phyloP scores from a whole-genome alignment of 176 grass and related monocot genomes.

The Leersia perrieri region DNA sequence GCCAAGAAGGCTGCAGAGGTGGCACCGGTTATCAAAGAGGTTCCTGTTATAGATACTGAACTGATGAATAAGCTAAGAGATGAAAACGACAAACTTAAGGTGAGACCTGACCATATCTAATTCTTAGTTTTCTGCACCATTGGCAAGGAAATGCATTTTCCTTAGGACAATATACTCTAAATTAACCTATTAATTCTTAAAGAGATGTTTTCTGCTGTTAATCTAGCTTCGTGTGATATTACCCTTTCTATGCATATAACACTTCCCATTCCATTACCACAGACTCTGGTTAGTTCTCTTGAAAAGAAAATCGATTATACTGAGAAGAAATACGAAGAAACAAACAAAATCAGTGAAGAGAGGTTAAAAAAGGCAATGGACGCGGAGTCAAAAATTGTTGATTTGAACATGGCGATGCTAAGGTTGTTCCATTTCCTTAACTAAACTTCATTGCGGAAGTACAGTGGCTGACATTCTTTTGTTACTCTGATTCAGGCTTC shows the following conservation, averaged over 20 bases:
- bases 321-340: slow-evolving; percentile 94
- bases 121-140: background rate
- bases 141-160: background rate
- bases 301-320: slow-evolving; percentile 90
- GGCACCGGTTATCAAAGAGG: slow-evolving; percentile 88
- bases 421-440: slow-evolving; percentile 58
- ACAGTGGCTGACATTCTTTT: background rate
- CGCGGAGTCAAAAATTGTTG: slow-evolving; percentile 72
- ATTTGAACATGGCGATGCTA: slow-evolving; percentile 78
- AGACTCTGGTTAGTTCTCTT: slow-evolving; percentile 86
- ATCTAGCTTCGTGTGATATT: slow-evolving; percentile 2
- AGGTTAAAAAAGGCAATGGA: slow-evolving; percentile 78
- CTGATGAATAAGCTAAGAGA: slow-evolving; percentile 83
- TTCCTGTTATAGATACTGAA: slow-evolving; percentile 79
- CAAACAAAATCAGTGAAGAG: slow-evolving; percentile 88
- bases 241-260: slow-evolving; percentile 7
- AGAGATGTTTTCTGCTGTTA: background rate
- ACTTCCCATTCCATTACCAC: slow-evolving; percentile 26
- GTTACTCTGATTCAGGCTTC: slow-evolving; percentile 58
- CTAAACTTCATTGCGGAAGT: background rate
- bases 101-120: slow-evolving; percentile 30
- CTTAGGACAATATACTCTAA: background rate
- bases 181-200: background rate
- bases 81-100: slow-evolving; percentile 98
- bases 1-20: slow-evolving; percentile 62